Percentiles rank a stretch among this genome's conserved stretches.
phyloP scores from a whole-genome alignment of 2,329 filamentous ascomycete genomes.

The Paecilomyces sp. region DNA sequence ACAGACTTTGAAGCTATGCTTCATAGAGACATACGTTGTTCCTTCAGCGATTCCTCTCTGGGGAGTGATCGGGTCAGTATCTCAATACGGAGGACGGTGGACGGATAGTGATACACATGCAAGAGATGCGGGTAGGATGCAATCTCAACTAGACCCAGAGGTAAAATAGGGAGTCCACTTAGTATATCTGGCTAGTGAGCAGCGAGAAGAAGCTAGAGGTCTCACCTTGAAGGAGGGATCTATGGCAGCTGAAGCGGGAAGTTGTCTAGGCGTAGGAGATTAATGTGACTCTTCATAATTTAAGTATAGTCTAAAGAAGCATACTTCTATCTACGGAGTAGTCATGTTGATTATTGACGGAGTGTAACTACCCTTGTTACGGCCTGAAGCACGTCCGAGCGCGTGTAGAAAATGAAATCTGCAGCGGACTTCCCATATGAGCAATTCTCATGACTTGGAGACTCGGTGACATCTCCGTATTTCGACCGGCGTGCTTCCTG shows the following conservation, averaged over 20 bases:
- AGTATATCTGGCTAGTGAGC: neutral
- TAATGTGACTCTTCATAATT: neutral
- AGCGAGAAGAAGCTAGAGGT: neutral
- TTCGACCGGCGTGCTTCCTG: neutral
- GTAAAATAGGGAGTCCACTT: neutral
- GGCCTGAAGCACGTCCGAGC: neutral
- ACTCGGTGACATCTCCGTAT: neutral
- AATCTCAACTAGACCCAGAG: neutral
- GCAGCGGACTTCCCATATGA: neutral
- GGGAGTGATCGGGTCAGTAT: neutral
- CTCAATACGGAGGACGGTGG: neutral
- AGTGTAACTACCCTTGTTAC: neutral
- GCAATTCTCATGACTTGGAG: neutral
- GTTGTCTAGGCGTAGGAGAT: neutral
- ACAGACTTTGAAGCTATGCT: neutral
- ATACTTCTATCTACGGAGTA: neutral
- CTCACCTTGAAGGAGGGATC: neutral
- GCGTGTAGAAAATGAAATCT: neutral
- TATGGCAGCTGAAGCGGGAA: neutral
- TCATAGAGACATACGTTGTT: neutral
- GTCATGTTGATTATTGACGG: neutral
- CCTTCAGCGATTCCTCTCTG: neutral
- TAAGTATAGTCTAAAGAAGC: neutral
- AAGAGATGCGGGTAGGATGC: neutral
- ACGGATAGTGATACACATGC: neutral